phyloP scores from a whole-genome alignment of 169 alveolate species.

The Plasmodium gaboni region DNA sequence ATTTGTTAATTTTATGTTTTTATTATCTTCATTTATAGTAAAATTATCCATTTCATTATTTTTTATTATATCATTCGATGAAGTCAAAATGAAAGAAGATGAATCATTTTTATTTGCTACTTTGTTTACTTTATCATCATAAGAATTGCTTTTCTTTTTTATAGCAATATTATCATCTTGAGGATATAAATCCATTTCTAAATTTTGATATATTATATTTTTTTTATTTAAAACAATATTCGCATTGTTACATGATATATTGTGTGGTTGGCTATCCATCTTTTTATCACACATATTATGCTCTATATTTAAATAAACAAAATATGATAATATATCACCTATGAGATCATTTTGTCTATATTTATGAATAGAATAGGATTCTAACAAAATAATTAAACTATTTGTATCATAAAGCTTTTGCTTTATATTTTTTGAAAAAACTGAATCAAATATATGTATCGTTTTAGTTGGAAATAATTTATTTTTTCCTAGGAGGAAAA shows the following conservation, averaged over 20 bases:
- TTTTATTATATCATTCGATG: background rate
- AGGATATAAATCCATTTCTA: background rate
- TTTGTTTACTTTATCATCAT: background rate
- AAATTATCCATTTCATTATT: background rate
- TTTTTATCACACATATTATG: background rate
- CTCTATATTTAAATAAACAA: background rate
- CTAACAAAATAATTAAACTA: conserved; percentile 16
- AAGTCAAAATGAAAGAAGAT: background rate
- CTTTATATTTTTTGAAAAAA: conserved; percentile 13
- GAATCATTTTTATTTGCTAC: background rate
- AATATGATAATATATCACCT: background rate
- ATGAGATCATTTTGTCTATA: conserved; percentile 24
- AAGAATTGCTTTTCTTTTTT: background rate
- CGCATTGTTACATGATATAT: background rate
- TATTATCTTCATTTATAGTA: background rate
- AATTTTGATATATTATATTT: background rate
- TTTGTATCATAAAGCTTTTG: conserved; percentile 17
- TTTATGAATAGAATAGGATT: conserved; percentile 53
- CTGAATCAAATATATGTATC: conserved; percentile 42
- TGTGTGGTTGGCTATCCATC: background rate
- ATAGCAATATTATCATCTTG: background rate
- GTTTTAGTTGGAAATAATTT: conserved; percentile 62
- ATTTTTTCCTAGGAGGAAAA: conserved; percentile 39
- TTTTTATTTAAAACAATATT: background rate
- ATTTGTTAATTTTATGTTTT: background rate